A percentile compares a stretch with the other conserved stretches of the same genome.
Conservation (phyloP, 2,329 filamentous ascomycete species). For the Ophiostoma sp. region DNA sequence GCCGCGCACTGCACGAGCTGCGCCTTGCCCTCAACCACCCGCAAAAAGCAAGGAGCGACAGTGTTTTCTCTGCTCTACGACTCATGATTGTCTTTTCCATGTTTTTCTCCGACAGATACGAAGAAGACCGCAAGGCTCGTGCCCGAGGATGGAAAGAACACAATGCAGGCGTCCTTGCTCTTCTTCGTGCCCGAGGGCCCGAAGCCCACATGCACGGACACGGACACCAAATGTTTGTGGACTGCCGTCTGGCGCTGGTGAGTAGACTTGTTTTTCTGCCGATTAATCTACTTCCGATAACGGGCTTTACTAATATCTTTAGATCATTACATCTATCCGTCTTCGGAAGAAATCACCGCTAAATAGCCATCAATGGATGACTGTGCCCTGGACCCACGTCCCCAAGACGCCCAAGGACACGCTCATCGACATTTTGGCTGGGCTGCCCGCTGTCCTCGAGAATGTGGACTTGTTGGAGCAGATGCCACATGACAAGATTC, state of each 20-base stretch:
- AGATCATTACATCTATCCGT: slow-evolving; percentile 25
- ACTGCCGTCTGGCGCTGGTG: slow-evolving; percentile 26
- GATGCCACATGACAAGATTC: neutral
- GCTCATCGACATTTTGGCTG: slow-evolving; percentile 26
- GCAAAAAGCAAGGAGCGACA: slow-evolving; percentile 24
- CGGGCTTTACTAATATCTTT: neutral
- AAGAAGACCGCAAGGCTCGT: slow-evolving; percentile 25
- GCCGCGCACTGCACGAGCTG: slow-evolving; percentile 25
- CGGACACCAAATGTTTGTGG: slow-evolving; percentile 28
- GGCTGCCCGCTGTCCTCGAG: slow-evolving; percentile 26
- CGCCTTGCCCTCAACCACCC: slow-evolving; percentile 24
- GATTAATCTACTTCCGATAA: no score
- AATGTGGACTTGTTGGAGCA: slow-evolving; percentile 23
- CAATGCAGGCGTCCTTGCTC: slow-evolving; percentile 25
- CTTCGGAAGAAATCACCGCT: slow-evolving; percentile 23
- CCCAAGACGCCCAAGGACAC: slow-evolving; percentile 26
- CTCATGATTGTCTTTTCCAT: slow-evolving; percentile 29
- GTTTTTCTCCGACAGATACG: slow-evolving; percentile 26
- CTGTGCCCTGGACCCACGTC: slow-evolving; percentile 25
- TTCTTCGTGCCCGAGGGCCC: slow-evolving; percentile 24
- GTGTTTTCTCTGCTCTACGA: slow-evolving; percentile 26
- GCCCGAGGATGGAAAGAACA: slow-evolving; percentile 27
- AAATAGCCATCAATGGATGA: slow-evolving; percentile 26
- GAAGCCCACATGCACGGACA: slow-evolving; percentile 25
- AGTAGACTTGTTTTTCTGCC: slow-evolving; percentile 5